Base-by-base conservation (phyloP, 495 filamentous ascomycete genomes). In the Echria macrotheca region DNA sequence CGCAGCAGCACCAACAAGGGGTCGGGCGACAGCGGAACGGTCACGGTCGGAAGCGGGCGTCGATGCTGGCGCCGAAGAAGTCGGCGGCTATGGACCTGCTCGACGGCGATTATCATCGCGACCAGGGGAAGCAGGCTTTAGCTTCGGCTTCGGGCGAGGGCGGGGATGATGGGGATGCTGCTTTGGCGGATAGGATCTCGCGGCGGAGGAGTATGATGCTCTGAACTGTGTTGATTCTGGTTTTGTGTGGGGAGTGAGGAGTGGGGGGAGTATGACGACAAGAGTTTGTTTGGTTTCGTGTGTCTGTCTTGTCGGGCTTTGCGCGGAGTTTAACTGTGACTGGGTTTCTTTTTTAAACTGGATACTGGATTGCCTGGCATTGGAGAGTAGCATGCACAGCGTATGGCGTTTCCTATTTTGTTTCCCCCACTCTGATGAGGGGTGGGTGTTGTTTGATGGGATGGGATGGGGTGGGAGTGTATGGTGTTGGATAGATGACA, bases 201-300 rank as follows among this genome's bases (percentile, higher is more conserved):
- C 63, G 72, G 47, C 60, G 77, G 53, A 69, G 73, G 61, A 80
- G 75, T 56, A 79, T 75, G 74, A 78, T 80, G 77, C 53, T 78
- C 65, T 80, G 74, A 79, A 6, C 23, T 19, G 8, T 7, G 31
- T 17, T 50, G 24, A 7, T n/a, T n/a, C n/a, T n/a, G n/a, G n/a
- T n/a, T n/a, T n/a, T n/a, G n/a, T n/a, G n/a, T n/a, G n/a, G n/a
- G n/a, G n/a, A n/a, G n/a, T n/a, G n/a, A n/a, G n/a, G n/a, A n/a
- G n/a, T n/a, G n/a, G n/a, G n/a, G n/a, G n/a, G n/a, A n/a, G n/a
- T n/a, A n/a, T n/a, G n/a, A n/a, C n/a, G n/a, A n/a, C n/a, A n/a
- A 31, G 2, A 12, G 24, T 15, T 5, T 11, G 25, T 25, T 44
- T 25, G 41, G 25, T 28, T 44, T 17, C n/a, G n/a, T n/a, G n/a